Evolutionary conservation across 306 rosid species (phyloP).

Genomic region (Medicago arabica): DNA sequence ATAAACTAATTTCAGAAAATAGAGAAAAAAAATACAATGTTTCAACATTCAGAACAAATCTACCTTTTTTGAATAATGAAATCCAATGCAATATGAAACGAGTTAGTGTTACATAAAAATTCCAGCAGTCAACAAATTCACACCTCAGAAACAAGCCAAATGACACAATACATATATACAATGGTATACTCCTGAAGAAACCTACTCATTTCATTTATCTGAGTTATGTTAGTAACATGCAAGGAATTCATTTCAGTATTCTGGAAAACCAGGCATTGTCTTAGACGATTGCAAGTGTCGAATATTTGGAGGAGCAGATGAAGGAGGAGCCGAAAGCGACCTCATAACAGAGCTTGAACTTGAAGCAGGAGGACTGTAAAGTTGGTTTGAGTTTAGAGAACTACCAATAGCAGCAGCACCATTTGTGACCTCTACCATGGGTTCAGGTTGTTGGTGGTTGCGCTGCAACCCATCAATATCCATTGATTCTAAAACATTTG

Average conservation of each 20-base stretch:
- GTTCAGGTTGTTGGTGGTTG: slow-evolving; percentile 56
- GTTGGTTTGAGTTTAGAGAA: slow-evolving; percentile 52
- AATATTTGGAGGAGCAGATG: slow-evolving; percentile 53
- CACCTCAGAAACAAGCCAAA: slow-evolving; percentile 23
- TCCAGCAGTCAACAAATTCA: background rate
- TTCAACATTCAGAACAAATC: background rate
- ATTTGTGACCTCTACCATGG: slow-evolving; percentile 52
- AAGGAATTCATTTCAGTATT: slow-evolving; percentile 25
- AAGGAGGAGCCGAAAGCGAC: slow-evolving; percentile 51
- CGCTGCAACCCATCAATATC: slow-evolving; percentile 52
- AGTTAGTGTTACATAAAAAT: background rate
- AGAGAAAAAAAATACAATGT: background rate
- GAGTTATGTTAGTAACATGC: background rate
- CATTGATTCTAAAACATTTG: slow-evolving; percentile 56
- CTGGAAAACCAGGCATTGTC: slow-evolving; percentile 52
- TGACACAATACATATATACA: slow-evolving; percentile 25
- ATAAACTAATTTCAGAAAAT: too few relatives aligned
- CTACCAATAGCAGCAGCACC: slow-evolving; percentile 38
- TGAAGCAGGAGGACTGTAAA: slow-evolving; percentile 52
- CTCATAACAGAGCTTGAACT: slow-evolving; percentile 46
- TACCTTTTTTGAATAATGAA: slow-evolving; percentile 4
- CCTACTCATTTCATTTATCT: background rate
- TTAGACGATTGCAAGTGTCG: slow-evolving; percentile 48
- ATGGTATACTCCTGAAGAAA: slow-evolving; percentile 11
- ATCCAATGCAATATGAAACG: slow-evolving; percentile 8